Conservation (phyloP, 441 rosid genomes). For the Corymbia citriodora region DNA sequence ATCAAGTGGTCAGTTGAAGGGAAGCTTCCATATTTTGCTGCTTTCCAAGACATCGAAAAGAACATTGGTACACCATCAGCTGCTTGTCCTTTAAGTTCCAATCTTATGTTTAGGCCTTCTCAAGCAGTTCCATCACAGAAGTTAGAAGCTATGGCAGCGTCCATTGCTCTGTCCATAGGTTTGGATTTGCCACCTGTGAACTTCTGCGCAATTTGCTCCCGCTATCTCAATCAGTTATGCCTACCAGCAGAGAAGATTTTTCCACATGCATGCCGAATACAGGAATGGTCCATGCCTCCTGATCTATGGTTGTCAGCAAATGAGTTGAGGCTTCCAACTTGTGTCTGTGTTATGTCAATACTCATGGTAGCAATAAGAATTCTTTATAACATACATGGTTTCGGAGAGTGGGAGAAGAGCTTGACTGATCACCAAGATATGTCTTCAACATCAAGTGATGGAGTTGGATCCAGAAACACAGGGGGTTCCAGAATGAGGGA, state of each 20-base stretch:
- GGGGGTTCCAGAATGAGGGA: slow-evolving; percentile 3
- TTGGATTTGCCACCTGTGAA: slow-evolving; percentile 61
- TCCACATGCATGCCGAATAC: slow-evolving; percentile 43
- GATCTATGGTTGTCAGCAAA: slow-evolving; percentile 62
- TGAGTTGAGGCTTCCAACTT: slow-evolving; percentile 54
- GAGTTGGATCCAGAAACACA: background rate
- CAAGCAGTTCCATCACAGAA: slow-evolving; percentile 40
- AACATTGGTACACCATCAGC: slow-evolving; percentile 37
- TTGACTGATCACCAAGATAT: slow-evolving; percentile 6
- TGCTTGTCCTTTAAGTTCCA: slow-evolving; percentile 50
- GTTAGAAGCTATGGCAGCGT: slow-evolving; percentile 60
- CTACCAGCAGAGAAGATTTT: slow-evolving; percentile 36
- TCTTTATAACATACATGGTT: slow-evolving; percentile 57
- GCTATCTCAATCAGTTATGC: slow-evolving; percentile 46
- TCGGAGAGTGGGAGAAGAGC: slow-evolving; percentile 65
- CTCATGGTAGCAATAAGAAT: slow-evolving; percentile 52
- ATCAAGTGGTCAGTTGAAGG: slow-evolving; percentile 71
- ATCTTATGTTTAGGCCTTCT: slow-evolving; percentile 58
- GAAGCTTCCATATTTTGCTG: slow-evolving; percentile 57
- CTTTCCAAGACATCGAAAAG: slow-evolving; percentile 52
- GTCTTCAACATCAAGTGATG: slow-evolving; percentile 7
- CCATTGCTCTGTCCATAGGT: slow-evolving; percentile 23
- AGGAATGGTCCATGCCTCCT: slow-evolving; percentile 79
- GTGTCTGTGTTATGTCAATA: slow-evolving; percentile 60
- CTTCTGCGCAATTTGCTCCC: slow-evolving; percentile 51